A percentile compares a stretch with the other conserved stretches of the same genome.
Evolutionary conservation across 495 filamentous ascomycete genomes (phyloP).

Genomic region (Daldinia bambusicola): DNA sequence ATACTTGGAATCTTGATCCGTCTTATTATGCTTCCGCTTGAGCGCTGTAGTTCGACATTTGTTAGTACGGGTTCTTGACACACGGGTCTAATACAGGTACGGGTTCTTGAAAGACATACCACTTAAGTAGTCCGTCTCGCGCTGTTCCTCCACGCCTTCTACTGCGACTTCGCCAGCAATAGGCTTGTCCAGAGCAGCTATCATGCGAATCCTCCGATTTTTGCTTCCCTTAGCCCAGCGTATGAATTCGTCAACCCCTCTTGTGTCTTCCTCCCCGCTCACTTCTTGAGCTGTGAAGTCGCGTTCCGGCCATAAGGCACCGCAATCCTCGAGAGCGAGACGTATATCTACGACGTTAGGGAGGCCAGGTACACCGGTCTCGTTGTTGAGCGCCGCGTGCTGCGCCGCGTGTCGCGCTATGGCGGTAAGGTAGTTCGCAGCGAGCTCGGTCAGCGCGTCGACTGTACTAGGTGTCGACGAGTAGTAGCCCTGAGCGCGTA

Average conservation of each 20-base stretch:
- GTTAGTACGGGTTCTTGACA: constrained; percentile 8
- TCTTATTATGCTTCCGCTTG: constrained; percentile 87
- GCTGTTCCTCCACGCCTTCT: constrained; percentile 51
- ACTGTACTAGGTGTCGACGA: constrained; percentile 76
- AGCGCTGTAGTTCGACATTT: constrained; percentile 56
- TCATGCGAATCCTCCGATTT: constrained; percentile 73
- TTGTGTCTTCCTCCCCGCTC: constrained; percentile 71
- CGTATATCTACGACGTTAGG: constrained; percentile 78
- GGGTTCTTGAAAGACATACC: constrained; percentile 52
- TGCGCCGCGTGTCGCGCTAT: constrained; percentile 71
- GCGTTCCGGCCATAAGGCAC: constrained; percentile 68
- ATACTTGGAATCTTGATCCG: constrained; percentile 79
- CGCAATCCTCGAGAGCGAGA: constrained; percentile 80
- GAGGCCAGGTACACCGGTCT: constrained; percentile 40
- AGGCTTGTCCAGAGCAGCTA: constrained; percentile 64
- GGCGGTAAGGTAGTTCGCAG: constrained; percentile 75
- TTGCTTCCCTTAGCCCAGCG: constrained; percentile 74
- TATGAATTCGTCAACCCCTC: constrained; percentile 76
- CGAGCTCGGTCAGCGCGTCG: constrained; percentile 80
- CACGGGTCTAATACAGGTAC: background rate
- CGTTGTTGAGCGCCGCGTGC: constrained; percentile 63
- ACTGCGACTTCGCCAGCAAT: constrained; percentile 32
- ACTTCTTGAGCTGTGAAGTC: constrained; percentile 41
- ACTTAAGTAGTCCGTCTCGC: constrained; percentile 75
- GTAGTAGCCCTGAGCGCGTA: constrained; percentile 87